Conservation (phyloP, 345 rosid genomes). For the Raphanus raphanistrum region DNA sequence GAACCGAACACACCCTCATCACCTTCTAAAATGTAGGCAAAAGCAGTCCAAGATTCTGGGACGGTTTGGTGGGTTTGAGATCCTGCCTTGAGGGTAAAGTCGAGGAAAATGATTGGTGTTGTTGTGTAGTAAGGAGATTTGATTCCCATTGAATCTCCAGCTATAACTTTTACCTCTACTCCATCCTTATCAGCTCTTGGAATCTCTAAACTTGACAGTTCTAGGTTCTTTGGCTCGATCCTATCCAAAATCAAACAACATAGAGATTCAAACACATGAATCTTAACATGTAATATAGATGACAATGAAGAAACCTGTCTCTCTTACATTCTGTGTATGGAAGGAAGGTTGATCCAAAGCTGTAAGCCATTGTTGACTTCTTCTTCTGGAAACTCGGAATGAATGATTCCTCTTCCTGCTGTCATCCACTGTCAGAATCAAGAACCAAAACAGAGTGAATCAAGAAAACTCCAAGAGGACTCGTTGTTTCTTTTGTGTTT, state of each 20-base stretch:
- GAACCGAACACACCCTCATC: conserved; percentile 67
- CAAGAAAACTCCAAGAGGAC: background rate
- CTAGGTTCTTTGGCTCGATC: conserved; percentile 79
- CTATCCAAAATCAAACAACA: conserved; percentile 38
- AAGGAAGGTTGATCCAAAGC: conserved; percentile 94
- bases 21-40: conserved; percentile 72
- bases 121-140: conserved; percentile 63
- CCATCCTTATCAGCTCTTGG: conserved; percentile 59
- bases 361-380: conserved; percentile 79
- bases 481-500: background rate
- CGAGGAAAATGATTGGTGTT: conserved; percentile 81
- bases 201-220: conserved; percentile 56
- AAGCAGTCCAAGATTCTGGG: conserved; percentile 73
- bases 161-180: conserved; percentile 68
- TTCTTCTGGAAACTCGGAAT: conserved; percentile 90
- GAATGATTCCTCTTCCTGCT: conserved; percentile 94
- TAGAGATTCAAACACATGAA: background rate
- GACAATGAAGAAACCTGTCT: background rate
- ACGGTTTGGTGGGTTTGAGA: conserved; percentile 60
- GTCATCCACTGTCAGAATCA: conserved; percentile 76
- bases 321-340: conserved; percentile 74
- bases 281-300: background rate
- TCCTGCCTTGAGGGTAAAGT: conserved; percentile 65
- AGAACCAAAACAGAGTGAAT: background rate
- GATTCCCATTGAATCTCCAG: conserved; percentile 92